Evolutionary conservation across 495 filamentous ascomycete genomes (phyloP), one percentile per base, ranked within the genome.

Genomic region (Lasiosphaeriaceae sp.): DNA sequence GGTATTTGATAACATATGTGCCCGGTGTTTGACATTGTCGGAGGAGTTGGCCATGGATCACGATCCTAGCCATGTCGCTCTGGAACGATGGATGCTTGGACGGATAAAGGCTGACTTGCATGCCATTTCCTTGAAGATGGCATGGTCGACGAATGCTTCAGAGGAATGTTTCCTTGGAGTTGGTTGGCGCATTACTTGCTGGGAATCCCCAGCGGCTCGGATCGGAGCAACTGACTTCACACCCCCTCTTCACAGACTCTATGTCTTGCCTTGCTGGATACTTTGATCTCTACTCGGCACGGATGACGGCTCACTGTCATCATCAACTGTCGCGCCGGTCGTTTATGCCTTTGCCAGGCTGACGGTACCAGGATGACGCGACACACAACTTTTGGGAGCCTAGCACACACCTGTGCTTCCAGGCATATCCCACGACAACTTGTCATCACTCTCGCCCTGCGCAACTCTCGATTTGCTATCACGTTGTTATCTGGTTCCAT

Each of bases 301-400:
- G 49, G 22, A 22, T 50, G 17, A 29, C 29, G 12, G 17, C n/a
- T 26, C 35, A 47, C 43, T 22, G 35, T 23, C 22, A 16, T 4
- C 39, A 35, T 7, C 21, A 24, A 47, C 41, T 20, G 20, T 2
- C 22, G 19, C 24, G 48, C 21, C 34, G 12, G 54, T 48, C 52
- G 48, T 55, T 52, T 46, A 31, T 17, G 61, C 60, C 64, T 62
- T 64, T 57, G 61, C 51, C 58, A 57, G 63, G 63, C 57, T 52
- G 56, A 58, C 55, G 56, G 56, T 19, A 29, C 35, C 3, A 4
- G 19, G 22, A 14, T 20, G 19, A 12, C 20, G 16, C 37, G 23
- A 20, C 26, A 12, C 14, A 7, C 19, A 16, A 6, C 24, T 21
- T n/a, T 47, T 58, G 52, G 55, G 49, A 48, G 20, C 29, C 37